Percentiles rank a stretch among this genome's conserved stretches.
phyloP scores from a whole-genome alignment of 805 yeast species.

The Ogataea glucozyma region DNA sequence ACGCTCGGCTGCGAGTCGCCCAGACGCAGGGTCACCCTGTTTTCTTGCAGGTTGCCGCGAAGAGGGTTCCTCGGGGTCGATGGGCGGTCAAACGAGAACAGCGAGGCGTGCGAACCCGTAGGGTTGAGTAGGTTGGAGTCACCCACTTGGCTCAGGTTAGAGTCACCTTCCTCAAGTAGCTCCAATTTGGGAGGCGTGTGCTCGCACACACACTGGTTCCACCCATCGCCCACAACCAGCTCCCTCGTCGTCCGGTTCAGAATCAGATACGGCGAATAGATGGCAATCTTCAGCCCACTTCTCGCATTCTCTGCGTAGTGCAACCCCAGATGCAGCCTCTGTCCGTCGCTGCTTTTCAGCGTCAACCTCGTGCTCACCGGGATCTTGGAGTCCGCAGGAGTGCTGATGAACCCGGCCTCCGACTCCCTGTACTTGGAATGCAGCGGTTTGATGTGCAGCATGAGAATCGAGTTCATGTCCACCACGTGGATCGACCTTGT shows the following conservation, averaged over 20 bases:
- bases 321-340: conserved; percentile 59
- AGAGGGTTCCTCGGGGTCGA: conserved; percentile 31
- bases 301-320: conserved; percentile 57
- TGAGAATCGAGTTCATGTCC: conserved; percentile 64
- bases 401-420: conserved; percentile 73
- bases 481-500: conserved; percentile 80
- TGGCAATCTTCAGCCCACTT: conserved; percentile 61
- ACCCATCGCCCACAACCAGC: conserved; percentile 56
- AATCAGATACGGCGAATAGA: conserved; percentile 85
- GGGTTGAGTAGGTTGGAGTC: too few species aligned
- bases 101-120: too few species aligned
- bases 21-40: conserved; percentile 65
- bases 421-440: conserved; percentile 62
- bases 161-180: too few species aligned
- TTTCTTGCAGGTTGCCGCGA: conserved; percentile 44
- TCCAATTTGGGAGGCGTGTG: too few species aligned
- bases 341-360: conserved; percentile 64
- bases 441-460: conserved; percentile 68
- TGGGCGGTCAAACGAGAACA: conserved; percentile 79
- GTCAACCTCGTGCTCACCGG: conserved; percentile 44
- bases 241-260: conserved; percentile 77
- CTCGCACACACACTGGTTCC: too few species aligned
- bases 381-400: conserved; percentile 38
- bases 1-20: conserved; percentile 72
- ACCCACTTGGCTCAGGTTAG: too few species aligned